Conservation (phyloP, 1,284 basidiomycete species). For the Pseudozyma pruni region DNA sequence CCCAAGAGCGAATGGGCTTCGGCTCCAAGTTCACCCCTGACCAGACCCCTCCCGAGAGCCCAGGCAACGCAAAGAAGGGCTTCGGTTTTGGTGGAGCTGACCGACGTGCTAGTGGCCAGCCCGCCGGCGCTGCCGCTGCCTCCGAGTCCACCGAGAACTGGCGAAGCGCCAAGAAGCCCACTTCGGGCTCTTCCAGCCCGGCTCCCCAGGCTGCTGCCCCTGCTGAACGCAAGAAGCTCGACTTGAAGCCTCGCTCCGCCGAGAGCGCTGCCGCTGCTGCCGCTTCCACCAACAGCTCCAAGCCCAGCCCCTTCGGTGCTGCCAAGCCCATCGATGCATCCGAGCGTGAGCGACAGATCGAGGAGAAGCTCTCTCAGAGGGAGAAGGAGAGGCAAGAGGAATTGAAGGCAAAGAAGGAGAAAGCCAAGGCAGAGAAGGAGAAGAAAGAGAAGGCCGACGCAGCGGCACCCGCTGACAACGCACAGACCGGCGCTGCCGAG, state of each 20-base stretch:
- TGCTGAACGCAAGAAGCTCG: slow-evolving; percentile 64
- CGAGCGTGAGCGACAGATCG: slow-evolving; percentile 79
- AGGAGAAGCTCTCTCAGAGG: slow-evolving; percentile 69
- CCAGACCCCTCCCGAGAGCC: slow-evolving; percentile 57
- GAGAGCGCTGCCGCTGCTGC: slow-evolving; percentile 75
- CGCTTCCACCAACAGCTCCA: slow-evolving; percentile 74
- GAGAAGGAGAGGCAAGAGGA: slow-evolving; percentile 60
- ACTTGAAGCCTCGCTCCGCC: slow-evolving; percentile 63
- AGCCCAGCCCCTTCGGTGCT: slow-evolving; percentile 81
- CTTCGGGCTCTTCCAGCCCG: slow-evolving; percentile 41
- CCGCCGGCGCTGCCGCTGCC: slow-evolving; percentile 4
- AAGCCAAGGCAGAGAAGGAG: slow-evolving; percentile 53
- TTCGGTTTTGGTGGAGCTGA: slow-evolving; percentile 55
- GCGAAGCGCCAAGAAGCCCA: slow-evolving; percentile 43
- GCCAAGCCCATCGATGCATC: slow-evolving; percentile 90
- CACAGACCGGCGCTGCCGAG: slow-evolving; percentile 7
- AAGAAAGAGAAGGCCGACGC: slow-evolving; percentile 28
- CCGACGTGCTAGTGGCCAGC: slow-evolving; percentile 29
- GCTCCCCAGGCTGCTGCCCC: slow-evolving; percentile 44
- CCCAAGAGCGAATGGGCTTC: slow-evolving; percentile 64
- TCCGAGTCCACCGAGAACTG: slow-evolving; percentile 48
- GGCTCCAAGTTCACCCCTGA: slow-evolving; percentile 58
- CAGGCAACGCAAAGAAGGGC: slow-evolving; percentile 45
- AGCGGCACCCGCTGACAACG: slow-evolving; percentile 10
- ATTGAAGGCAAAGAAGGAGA: slow-evolving; percentile 52